phyloP scores from a whole-genome alignment of 768 basidiomycete species.

The Coprinopsis marcescibilis region DNA sequence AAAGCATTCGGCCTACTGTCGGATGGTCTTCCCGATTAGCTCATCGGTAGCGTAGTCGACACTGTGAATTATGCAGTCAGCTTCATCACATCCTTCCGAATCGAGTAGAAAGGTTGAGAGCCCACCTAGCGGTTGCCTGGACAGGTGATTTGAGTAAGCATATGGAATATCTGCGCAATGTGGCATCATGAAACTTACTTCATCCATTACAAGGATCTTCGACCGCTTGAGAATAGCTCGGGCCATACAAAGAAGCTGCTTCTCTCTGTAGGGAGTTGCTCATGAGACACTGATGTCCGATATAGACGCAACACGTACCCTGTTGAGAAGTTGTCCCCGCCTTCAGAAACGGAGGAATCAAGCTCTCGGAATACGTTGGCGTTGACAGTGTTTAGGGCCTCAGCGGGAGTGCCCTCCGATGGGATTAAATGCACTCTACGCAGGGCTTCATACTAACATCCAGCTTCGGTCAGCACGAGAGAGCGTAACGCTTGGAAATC shows the following conservation, averaged over 20 bases:
- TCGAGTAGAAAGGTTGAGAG: too few species aligned
- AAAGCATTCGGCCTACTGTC: conserved; percentile 48
- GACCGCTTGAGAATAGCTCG: conserved; percentile 77
- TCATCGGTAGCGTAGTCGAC: conserved; percentile 90
- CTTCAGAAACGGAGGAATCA: conserved; percentile 72
- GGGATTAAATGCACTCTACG: conserved; percentile 79
- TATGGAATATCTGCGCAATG: too few species aligned
- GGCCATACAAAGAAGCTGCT: conserved; percentile 70
- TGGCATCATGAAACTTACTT: conserved; percentile 45
- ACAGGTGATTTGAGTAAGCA: conserved; percentile 10
- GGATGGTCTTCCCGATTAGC: conserved; percentile 74
- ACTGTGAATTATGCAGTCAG: conserved; percentile 23
- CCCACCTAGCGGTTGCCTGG: conserved; percentile 64
- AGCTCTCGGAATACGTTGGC: conserved; percentile 72
- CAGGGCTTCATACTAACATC: conserved; percentile 67
- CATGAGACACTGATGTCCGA: neutral
- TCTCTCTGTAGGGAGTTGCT: conserved; percentile 15
- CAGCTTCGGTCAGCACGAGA: neutral
- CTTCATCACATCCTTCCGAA: conserved; percentile 1
- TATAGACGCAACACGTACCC: conserved; percentile 40
- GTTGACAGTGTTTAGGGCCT: conserved; percentile 49
- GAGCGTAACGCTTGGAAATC: neutral
- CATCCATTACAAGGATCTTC: conserved; percentile 80
- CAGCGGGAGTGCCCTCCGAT: conserved; percentile 38
- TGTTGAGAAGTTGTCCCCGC: conserved; percentile 86